Base-by-base conservation (phyloP, 768 basidiomycete species). In the Cyathus striatus region DNA sequence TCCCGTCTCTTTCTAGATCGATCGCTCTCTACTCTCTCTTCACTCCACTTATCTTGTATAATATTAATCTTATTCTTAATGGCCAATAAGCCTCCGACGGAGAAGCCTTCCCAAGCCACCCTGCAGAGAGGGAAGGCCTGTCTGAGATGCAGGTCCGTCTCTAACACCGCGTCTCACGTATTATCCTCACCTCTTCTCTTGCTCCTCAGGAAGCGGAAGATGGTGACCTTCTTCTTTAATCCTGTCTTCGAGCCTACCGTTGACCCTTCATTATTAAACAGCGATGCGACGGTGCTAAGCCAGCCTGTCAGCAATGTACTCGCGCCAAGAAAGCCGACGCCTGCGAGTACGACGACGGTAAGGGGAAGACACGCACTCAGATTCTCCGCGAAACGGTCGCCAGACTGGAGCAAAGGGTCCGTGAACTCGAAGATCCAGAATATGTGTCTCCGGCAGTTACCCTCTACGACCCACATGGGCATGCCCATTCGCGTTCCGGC, bases 331-430 rank as follows among this genome's bases (percentile, higher is more conserved):
- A 87, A 58, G 68, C 66, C 40, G 83, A 87, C 2, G 67, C 59
- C 9, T 90, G 87, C 61, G 83, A 86, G 54, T 90, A 89, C 58
- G 87, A 90, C 51, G 87, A 90, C 61, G 87, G 87, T 20, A 86
- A 83, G 66, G 83, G 84, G 38, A 89, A 88, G 68, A 88, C 85
- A 35, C 73, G 86, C 47, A 89, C 87, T 0, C 86, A 89, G 54
- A 59, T 88, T 39, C 73, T 90, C 44, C 80, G 85, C 44, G 87
- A 90, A 58, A 84, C 82, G 54, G 85, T 90, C 49, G 69, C 71
- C 34, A 79, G 79, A 27, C 78, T 89, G 43, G 86, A 90, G 58
- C 69, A 79, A 35, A 69, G 86, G 44, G 75, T 89, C 48, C 71
- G 75, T 39, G 84, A 89, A 51, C 79, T 89, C 47, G 86, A 88